phyloP scores from a whole-genome alignment of 805 yeast species.

The Saccharomycopsis sp. region DNA sequence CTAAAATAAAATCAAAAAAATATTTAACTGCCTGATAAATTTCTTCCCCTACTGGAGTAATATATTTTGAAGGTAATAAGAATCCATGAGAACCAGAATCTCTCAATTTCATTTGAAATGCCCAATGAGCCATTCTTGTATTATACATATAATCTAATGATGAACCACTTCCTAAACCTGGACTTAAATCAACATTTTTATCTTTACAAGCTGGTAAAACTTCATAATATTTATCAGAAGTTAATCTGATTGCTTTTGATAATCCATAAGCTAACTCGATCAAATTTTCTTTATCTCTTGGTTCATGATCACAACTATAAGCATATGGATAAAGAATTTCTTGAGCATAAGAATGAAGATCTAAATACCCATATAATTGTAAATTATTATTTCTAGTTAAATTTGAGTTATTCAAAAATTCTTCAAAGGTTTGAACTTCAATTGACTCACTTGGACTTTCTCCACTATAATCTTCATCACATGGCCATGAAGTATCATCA shows the following conservation, averaged over 20 bases:
- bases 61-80: slow-evolving; percentile 58
- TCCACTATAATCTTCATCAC: slow-evolving; percentile 80
- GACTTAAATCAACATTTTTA: slow-evolving; percentile 60
- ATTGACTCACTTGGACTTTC: slow-evolving; percentile 57
- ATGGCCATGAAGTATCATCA: slow-evolving; percentile 44
- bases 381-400: slow-evolving; percentile 33
- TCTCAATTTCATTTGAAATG: slow-evolving; percentile 70
- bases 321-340: slow-evolving; percentile 79
- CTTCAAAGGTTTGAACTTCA: slow-evolving; percentile 42
- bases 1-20: slow-evolving; percentile 45
- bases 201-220: slow-evolving; percentile 75
- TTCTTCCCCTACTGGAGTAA: slow-evolving; percentile 70
- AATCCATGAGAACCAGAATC: slow-evolving; percentile 82
- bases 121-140: slow-evolving; percentile 56
- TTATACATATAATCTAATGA: slow-evolving; percentile 71
- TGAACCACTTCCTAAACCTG: slow-evolving; percentile 71
- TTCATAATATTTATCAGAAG: slow-evolving; percentile 52
- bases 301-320: slow-evolving; percentile 59
- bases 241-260: slow-evolving; percentile 57
- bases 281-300: slow-evolving; percentile 73
- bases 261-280: slow-evolving; percentile 75
- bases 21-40: slow-evolving; percentile 57
- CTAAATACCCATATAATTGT: slow-evolving; percentile 65
- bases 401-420: slow-evolving; percentile 30
- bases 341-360: slow-evolving; percentile 78